These are phyloP conservation scores for Ocimum tenuiflorum DNA, from an alignment of 257 asterid species.

Conservation along the genomic window DNA sequence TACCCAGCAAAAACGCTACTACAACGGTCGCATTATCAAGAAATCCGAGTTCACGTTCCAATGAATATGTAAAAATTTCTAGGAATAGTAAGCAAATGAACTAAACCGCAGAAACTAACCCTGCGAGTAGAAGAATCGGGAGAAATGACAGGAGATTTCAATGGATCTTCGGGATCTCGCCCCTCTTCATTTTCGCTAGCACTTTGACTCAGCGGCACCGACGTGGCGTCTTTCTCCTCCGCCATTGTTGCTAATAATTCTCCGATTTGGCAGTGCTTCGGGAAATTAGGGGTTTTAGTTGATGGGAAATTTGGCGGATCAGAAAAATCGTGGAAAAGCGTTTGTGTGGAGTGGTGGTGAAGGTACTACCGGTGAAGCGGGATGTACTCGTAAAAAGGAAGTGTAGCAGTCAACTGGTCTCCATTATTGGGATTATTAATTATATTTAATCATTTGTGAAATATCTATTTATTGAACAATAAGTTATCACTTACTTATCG, in stretches of 20 bases:
- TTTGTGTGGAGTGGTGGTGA: constrained; percentile 17
- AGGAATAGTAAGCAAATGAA: neutral
- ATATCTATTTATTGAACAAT: too few relatives aligned
- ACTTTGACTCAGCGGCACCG: constrained; percentile 75
- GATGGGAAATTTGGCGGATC: too few relatives aligned
- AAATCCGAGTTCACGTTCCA: constrained; percentile 11
- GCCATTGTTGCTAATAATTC: constrained; percentile 44
- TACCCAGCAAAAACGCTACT: constrained; percentile 5
- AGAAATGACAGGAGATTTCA: constrained; percentile 55
- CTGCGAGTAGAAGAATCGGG: constrained; percentile 77
- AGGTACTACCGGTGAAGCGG: constrained; percentile 22
- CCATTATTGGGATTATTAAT: too few relatives aligned
- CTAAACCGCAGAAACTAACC: constrained; percentile 27
- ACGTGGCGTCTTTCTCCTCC: constrained; percentile 80
- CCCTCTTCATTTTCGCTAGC: constrained; percentile 44
- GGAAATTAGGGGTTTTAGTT: constrained; percentile 23
- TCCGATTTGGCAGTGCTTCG: constrained; percentile 6
- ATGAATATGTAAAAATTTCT: neutral
- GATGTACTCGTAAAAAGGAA: too few relatives aligned
- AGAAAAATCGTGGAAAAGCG: neutral
- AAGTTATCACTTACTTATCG: too few relatives aligned
- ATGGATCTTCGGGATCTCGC: constrained; percentile 69
- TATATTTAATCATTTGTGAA: too few relatives aligned
- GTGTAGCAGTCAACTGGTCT: neutral
- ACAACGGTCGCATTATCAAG: neutral